Conservation (phyloP, 2,329 filamentous ascomycete genomes). For the Sclerotinia trifoliorum region DNA sequence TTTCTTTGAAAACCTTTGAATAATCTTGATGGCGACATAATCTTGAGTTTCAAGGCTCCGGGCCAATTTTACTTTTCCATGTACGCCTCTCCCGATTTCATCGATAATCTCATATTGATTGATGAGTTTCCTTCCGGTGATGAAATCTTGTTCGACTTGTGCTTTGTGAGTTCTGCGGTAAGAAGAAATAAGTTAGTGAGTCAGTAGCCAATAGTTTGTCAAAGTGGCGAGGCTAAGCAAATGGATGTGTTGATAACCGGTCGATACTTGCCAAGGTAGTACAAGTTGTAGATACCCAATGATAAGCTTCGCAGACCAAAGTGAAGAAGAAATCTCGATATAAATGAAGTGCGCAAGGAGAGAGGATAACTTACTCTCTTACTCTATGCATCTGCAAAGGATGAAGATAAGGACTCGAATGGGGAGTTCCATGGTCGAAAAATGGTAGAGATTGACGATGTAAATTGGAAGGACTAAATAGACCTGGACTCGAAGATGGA, state of each 20-base stretch:
- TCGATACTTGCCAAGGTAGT: background rate
- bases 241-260: background rate
- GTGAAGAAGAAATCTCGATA: background rate
- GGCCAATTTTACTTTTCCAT: conserved; percentile 96
- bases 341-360: background rate
- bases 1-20: conserved; percentile 91
- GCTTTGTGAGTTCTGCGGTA: conserved; percentile 77
- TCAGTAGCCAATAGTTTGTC: background rate
- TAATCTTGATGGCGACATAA: conserved; percentile 96
- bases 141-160: conserved; percentile 81
- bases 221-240: background rate
- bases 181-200: conserved; percentile 28
- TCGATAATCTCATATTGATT: conserved; percentile 98
- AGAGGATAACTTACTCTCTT: conserved; percentile 62
- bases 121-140: conserved; percentile 92
- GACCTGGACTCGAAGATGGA: conserved; percentile 59
- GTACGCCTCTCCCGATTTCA: conserved; percentile 91
- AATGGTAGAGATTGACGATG: conserved; percentile 41
- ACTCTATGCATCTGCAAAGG: conserved; percentile 71
- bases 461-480: conserved; percentile 54
- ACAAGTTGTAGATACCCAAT: background rate
- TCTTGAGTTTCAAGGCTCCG: conserved; percentile 73
- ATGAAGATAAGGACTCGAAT: conserved; percentile 63
- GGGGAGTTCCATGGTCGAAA: conserved; percentile 50
- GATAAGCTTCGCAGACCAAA: background rate